Evolutionary conservation across 345 rosid species (phyloP), one percentile per base, ranked within the genome.

Genomic region (Dimocarpus longan): DNA sequence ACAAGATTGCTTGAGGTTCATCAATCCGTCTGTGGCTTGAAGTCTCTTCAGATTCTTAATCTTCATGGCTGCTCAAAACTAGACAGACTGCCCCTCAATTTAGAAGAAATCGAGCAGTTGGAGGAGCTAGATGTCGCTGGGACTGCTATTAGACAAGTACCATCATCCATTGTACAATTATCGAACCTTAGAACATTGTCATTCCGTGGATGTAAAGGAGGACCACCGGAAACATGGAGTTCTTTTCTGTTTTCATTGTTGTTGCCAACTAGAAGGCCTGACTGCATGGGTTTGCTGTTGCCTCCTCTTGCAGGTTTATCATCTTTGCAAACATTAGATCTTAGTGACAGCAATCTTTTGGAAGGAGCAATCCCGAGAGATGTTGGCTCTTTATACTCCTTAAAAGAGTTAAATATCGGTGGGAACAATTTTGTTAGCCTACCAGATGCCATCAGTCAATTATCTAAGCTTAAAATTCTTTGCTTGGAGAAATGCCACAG

Each of bases 391-490:
- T 57, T 57, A 57, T 57, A 4, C 9, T 16, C 21, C 22, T 57
- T 57, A 18, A 12, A 57, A n/a, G 63, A 57, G 10, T 19, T 57
- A n/a, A n/a, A 57, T 18, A n/a, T 57, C 6, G 5, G 22, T 8
- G 10, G 22, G 8, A 57, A 57, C 63, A 57, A n/a, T 1, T 57
- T 57, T 57, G 63, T 16, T 5, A 57, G 6, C 22, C n/a, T 57
- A 16, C 63, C 63, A 1, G 63, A 57, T 5, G 2, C 21, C 63
- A 57, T 57, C 63, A n/a, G 22, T 16, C 63, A 57, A 16, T 76
- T 81, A 6, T 8, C 60, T 16, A 26, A 66, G 21, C 73, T 81
- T 18, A 62, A 71, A 81, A 28, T 11, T 5, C 76, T 76, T 64
- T 8, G 10, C 40, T 5, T 81, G 37, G 21, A 39, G n/a, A 0